Evolutionary conservation across 1,139 yeast genomes (phyloP), one percentile per base, ranked within the genome.

Genomic region (Yamadazyma epiphylla): DNA sequence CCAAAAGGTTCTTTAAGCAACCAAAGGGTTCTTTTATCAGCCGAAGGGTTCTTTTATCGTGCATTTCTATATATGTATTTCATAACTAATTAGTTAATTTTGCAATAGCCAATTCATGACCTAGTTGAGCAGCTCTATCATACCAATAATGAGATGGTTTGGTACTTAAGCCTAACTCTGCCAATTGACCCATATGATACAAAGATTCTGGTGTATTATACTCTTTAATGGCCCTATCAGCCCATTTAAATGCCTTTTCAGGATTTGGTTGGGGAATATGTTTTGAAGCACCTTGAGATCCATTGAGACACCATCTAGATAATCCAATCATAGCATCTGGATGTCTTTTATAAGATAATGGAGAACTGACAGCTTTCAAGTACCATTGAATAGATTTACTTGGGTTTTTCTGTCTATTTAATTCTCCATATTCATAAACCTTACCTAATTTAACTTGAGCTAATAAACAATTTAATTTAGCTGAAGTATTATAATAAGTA

Each of bases 231-330:
- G 95, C 89, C 39, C 85, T 72, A 31, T 86, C 76, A 22, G 95
- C 94, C 97, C 97, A 91, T 41, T 82, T 62, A 36, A 83, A 80
- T 0, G 96, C 95, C 53, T 84, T 70, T 27, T 78, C 79, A 31
- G 85, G 91, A 46, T 78, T 77, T 22, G 85, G 81, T 24, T 66
- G 62, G 26, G 94, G 72, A 17, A 87, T 58, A 33, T 63, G 60
- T 39, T 60, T 63, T 33, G 61, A 56, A 15, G 42, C 63, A 0
- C 83, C 86, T 9, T 76, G 72, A 4, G 84, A 77, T 2, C 97
- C 97, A 0, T 86, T 78, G 41, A 91, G 65, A 49, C 83, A 85
- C 97, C 98, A 91, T 27, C 96, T 89, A 38, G 88, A 77, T 35
- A 91, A 66, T 0, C 96, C 95, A 49, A 89, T 65, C 70, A 89